Base-by-base conservation (phyloP, 768 basidiomycete genomes). In the Candolleomyces efflorescens region DNA sequence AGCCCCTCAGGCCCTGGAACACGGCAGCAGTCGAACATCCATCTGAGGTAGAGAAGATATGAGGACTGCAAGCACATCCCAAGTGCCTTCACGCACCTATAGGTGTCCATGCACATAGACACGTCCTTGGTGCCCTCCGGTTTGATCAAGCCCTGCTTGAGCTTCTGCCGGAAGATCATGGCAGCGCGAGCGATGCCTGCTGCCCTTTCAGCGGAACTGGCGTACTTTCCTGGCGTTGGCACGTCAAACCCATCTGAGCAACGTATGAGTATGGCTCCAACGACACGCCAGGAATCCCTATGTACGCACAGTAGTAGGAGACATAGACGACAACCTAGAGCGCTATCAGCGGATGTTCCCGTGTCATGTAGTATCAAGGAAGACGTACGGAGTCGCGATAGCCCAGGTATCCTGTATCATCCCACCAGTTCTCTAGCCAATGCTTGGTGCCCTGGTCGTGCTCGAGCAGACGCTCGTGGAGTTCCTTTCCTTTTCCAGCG, bases 351-450 rank as follows among this genome's bases (percentile, higher is more conserved):
- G 47, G 5, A 20, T 1, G 13, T 59, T 17, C 17, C 22, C 15
- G 38, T 24, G 2, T 36, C n/a, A 47, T 62, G 46, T 3, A 37
- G 38, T 53, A 10, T 41, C 18, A 27, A 0, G 17, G 27, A 54
- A 11, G 10, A 66, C 85, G 53, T 63, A 90, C 91, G 51, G 92
- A 87, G 63, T 95, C 94, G 53, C 94, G 77, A 68, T 94, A 98
- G 4, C 84, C 80, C 64, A 94, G 78, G 66, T 97, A 98, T 0
- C 76, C 91, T 15, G 67, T 70, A 62, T 92, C 87, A 68, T 98
- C 94, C 94, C 95, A 98, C 93, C 95, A 97, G 58, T 90, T 83
- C 63, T 92, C 90, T 23, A 98, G 76, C 94, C 94, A 98, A 64
- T 92, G 89, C 38, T 79, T 76, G 46, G 75, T 81, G 59, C 81